Conservation (phyloP, 2,329 filamentous ascomycete species). For the Colletotrichum sp. region DNA sequence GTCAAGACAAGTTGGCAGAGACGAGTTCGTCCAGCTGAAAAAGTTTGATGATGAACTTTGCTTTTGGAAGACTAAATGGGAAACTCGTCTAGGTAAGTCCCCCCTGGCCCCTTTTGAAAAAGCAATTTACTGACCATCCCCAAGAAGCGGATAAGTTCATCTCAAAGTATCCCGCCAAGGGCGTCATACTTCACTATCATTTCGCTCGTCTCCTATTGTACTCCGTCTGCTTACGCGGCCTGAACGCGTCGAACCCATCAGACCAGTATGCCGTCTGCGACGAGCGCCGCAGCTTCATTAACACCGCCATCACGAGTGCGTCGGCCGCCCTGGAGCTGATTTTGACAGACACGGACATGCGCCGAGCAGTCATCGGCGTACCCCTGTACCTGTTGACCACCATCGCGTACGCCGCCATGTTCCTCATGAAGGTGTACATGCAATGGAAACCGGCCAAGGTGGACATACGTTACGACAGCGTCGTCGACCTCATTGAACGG, state of each 20-base stretch:
- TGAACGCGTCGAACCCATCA: conserved; percentile 24
- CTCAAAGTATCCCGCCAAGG: conserved; percentile 53
- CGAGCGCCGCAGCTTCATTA: conserved; percentile 48
- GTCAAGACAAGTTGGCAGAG: conserved; percentile 35
- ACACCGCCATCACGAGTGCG: conserved; percentile 41
- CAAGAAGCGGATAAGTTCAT: conserved; percentile 49
- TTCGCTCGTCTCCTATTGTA: conserved; percentile 55
- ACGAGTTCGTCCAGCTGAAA: conserved; percentile 35
- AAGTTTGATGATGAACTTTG: conserved; percentile 35
- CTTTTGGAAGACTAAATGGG: conserved; percentile 41
- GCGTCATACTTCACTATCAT: conserved; percentile 53
- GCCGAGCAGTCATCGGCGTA: conserved; percentile 32
- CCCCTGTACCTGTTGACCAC: conserved; percentile 36
- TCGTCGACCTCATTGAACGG: conserved; percentile 28
- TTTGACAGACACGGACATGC: conserved; percentile 33
- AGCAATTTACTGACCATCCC: neutral
- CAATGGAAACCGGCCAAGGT: conserved; percentile 32
- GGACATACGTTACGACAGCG: conserved; percentile 33
- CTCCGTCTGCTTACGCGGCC: conserved; percentile 48
- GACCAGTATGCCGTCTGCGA: conserved; percentile 46
- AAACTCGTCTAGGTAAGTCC: conserved; percentile 33
- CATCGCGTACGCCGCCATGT: conserved; percentile 35
- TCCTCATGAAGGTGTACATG: conserved; percentile 35
- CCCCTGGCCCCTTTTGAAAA: no score
- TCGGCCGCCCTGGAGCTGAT: conserved; percentile 32